Evolutionary conservation across 192 early-diverging fungal species (phyloP), one percentile per base, ranked within the genome.

Genomic region (Tieghemiomyces parasiticus): DNA sequence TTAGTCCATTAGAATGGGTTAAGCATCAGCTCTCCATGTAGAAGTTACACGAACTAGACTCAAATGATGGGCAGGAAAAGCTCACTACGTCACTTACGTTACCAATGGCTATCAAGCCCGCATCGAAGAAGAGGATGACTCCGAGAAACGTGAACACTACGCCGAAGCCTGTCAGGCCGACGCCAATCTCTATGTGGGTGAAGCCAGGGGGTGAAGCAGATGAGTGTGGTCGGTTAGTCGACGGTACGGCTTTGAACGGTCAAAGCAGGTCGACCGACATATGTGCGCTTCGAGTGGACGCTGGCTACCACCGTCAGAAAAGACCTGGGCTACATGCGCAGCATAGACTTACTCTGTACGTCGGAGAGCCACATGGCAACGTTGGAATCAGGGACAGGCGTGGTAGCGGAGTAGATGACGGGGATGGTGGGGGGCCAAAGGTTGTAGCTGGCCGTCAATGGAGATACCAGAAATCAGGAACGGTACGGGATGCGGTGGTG

Each of bases 101-200:
- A 63, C 95, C 95, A 60, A 97, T 95, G 22, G 93, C 93, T 42
- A 98, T 74, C 25, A 98, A 70, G 2, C 95, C 95, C 1, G 84
- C 84, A 62, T 98, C 95, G 74, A 98, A 96, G 61, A 98, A 85
- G 68, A 98, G 71, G 58, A 95, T 62, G n/a, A 98, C 84, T 46
- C 95, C 95, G 62, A 96, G 71, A 14, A 94, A 65, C 80, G 91
- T 95, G 64, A 96, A 91, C 42, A 90, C 81, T 22, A 89, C 61
- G 25, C 95, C 95, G 71, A 90, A 94, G 3, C 87, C 93, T 28
- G 93, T 91, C 61, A 98, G 68, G 4, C 91, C 93, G 12, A 94
- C 92, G 63, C 95, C 95, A 62, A 96, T 91, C 72, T 97, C 50
- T 52, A 42, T 16, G 38, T 16, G 38, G 6, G 38, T 10, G 16